Evolutionary conservation across 257 asterid genomes (phyloP).

Genomic region (Nicotiana noctiflora): DNA sequence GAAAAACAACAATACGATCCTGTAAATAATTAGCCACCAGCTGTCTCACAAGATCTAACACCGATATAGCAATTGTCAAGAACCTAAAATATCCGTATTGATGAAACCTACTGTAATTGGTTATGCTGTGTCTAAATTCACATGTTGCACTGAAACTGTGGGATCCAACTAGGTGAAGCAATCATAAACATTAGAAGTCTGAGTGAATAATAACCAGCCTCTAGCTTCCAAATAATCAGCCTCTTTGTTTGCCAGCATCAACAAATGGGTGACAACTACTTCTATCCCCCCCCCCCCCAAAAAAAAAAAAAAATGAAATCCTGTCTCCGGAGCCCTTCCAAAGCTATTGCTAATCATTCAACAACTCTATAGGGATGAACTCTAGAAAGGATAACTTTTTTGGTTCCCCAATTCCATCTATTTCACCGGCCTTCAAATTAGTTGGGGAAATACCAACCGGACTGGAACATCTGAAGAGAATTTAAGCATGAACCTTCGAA

Average conservation of each 20-base stretch:
- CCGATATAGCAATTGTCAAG: background rate
- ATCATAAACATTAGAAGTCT: background rate
- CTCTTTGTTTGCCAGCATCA: constrained; percentile 1
- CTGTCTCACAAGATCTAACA: constrained; percentile 1
- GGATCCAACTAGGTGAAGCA: background rate
- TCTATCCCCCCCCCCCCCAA: too few species aligned
- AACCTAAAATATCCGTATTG: background rate
- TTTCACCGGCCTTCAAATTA: background rate
- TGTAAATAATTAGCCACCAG: background rate
- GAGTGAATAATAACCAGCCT: background rate
- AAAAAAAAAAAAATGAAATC: background rate
- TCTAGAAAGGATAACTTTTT: background rate
- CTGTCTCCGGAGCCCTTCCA: background rate
- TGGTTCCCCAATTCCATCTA: background rate
- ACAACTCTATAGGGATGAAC: background rate
- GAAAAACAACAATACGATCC: background rate
- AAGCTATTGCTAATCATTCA: background rate
- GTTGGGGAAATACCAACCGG: background rate
- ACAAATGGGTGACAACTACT: background rate
- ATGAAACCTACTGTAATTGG: background rate
- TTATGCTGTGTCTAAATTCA: background rate
- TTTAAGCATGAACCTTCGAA: background rate
- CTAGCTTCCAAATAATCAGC: background rate
- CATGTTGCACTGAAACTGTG: background rate
- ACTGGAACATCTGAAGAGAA: background rate